Percentiles rank a stretch among this genome's conserved stretches.
These are phyloP conservation scores for Thinopyrum elongatum DNA, from an alignment of 176 grass and related monocot genomes.

Conservation along the genomic window DNA sequence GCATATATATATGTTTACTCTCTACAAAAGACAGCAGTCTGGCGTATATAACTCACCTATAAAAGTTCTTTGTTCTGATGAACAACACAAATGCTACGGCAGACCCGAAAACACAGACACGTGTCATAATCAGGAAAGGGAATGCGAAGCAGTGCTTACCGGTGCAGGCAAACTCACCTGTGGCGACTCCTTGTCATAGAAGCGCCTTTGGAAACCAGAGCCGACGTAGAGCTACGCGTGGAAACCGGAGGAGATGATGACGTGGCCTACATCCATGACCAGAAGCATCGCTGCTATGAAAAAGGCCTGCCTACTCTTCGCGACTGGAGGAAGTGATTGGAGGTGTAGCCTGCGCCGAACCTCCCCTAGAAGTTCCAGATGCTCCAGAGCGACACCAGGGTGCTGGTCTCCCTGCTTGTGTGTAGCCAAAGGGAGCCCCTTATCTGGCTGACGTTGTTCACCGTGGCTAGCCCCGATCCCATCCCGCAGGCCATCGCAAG, in stretches of 20 bases:
- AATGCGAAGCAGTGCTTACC: slow-evolving; percentile 59
- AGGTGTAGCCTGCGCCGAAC: slow-evolving; percentile 52
- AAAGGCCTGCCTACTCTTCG: slow-evolving; percentile 43
- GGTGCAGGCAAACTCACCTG: slow-evolving; percentile 13
- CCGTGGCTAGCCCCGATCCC: slow-evolving; percentile 64
- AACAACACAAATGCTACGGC: slow-evolving; percentile 43
- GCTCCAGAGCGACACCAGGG: slow-evolving; percentile 59
- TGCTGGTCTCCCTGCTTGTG: slow-evolving; percentile 43
- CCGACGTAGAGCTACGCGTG: slow-evolving; percentile 51
- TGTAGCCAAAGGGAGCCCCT: slow-evolving; percentile 58
- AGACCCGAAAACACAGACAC: slow-evolving; percentile 39
- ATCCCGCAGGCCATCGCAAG: slow-evolving; percentile 65
- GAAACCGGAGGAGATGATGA: slow-evolving; percentile 48
- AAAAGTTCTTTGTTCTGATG: slow-evolving; percentile 56
- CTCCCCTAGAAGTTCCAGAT: slow-evolving; percentile 79
- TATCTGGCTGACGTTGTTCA: slow-evolving; percentile 76
- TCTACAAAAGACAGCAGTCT: slow-evolving; percentile 21
- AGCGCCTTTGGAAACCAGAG: slow-evolving; percentile 30
- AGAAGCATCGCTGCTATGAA: slow-evolving; percentile 46
- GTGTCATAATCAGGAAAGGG: slow-evolving; percentile 63
- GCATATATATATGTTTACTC: neutral
- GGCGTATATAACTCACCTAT: slow-evolving; percentile 40
- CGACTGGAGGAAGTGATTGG: slow-evolving; percentile 44
- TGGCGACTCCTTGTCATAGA: slow-evolving; percentile 50
- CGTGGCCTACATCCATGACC: slow-evolving; percentile 48